Evolutionary conservation across 2,329 filamentous ascomycete species (phyloP), one percentile per base, ranked within the genome.

Genomic region (Colletotrichum sp.): DNA sequence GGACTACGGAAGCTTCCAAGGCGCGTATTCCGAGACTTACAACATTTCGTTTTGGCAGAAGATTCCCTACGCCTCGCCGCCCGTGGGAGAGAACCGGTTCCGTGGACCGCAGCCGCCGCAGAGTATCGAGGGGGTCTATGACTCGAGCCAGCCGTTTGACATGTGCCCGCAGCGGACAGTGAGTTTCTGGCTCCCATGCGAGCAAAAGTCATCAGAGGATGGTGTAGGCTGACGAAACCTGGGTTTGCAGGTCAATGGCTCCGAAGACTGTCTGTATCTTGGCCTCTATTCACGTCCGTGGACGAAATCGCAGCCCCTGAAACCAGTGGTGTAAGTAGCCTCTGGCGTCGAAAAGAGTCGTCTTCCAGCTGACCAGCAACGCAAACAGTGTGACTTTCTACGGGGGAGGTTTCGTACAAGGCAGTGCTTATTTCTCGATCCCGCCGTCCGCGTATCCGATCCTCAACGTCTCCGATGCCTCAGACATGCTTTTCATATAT

Each of bases 191-290:
- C 30, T 14, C 14, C 18, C 28, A 52, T 59, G 12, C 16, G 26
- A 28, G 58, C 12, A 28, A 21, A 16, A 28, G 24, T 28, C 26
- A 7, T 8, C 28, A 34, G 28, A 62, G 16, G 32, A 58, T 9
- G 30, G 7, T 63, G 61, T 12, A 63, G 21, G 21, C 21, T 34
- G 4, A 16, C 10, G 58, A 36, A 65, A 30, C 10, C 12, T 28
- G 28, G 28, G 13, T 13, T 14, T 38, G 61, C 28, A 85, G 83
- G 81, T 89, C 13, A 90, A 89, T 58, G 88, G 88, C 14, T 86
- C 86, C 26, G 91, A 93, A 83, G 91, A 93, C 78, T 93, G 91
- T 77, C 84, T 92, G 16, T 92, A 92, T 75, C 86, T 93, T 3
- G 90, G 90, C 13, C 83, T 93, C 1, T 92, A 91, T 81, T 87